Base-by-base conservation (phyloP, 495 filamentous ascomycete genomes). In the Podospora appendiculata region DNA sequence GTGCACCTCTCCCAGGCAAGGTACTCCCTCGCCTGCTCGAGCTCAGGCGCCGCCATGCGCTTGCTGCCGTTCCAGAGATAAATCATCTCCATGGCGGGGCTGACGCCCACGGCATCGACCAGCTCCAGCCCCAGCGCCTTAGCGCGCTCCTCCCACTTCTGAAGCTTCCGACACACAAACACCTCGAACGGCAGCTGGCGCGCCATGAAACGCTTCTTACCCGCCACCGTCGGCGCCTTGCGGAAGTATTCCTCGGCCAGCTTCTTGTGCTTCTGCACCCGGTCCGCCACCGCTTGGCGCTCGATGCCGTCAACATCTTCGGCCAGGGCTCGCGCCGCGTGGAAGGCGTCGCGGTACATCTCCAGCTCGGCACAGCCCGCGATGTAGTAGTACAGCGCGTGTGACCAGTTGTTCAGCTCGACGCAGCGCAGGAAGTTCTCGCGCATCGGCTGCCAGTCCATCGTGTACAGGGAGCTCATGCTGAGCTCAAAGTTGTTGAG, bases 71-170 rank as follows among this genome's bases (percentile, higher is more conserved):
- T 90, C 93, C 93, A 98, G 60, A 97, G 82, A 65, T 92, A 95
- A n/a, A 87, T 83, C 90, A 98, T 96, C 70, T 98, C 93, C 60
- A 90, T 83, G 2, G 88, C 66, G 0, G 93, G 94, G 56, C 84
- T 86, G 8, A 92, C 82, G 17, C 90, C 90, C 32, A 95, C 75
- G 2, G 85, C 90, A 57, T 97, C 92, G 3, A 87, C 78, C 7
- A 96, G 71, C 11, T 85, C 78, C 18, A 92, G 69, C 3, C 77
- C 73, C 68, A 82, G 79, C 25, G 79, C 74, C 54, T 83, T 83
- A 11, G 88, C 85, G 13, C 91, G 79, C 18, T 84, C 80, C 59
- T 94, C 86, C 92, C 90, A 96, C 71, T 95, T 96, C 46, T 81
- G 77, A 41, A 96, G 69, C 67, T 96, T 97, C 33, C 90, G 84